Base-by-base conservation (phyloP, 257 asterid species). In the Paulownia fortunei region DNA sequence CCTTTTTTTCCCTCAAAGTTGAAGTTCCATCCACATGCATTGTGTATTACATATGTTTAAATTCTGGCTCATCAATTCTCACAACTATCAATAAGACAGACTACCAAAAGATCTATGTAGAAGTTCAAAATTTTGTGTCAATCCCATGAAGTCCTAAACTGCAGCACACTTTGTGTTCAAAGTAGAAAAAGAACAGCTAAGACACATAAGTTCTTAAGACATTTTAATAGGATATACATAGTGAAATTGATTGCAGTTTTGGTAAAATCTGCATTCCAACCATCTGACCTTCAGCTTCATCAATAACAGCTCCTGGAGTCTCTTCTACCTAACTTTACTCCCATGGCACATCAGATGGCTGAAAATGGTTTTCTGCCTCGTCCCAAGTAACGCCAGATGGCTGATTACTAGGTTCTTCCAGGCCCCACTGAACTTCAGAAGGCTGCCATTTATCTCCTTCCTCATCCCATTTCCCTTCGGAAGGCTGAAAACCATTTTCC, bases 281-380 rank as follows among this genome's bases (percentile, higher is more conserved):
- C 81, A 69, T 86, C 89, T 21, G 65, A 87, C 83, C 77, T 78
- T 84, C 87, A 59, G 81, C 81, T 74, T 85, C 85, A 83, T 74
- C 85, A 18, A 6, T 23, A 30, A 69, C 65, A 16, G 82, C 80
- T 36, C 59, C 59, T n/a, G 79, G 73, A 49, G 36, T 51, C 36
- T 80, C 47, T n/a, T 62, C 64, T 27, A 76, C 36, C n/a, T 5
- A 42, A 44, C 15, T 73, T 66, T 24, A 67, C 63, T 66, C 85
- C 85, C 82, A 72, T 44, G 80, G 82, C 34, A 72, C 78, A 59
- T 80, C 87, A 64, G 63, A 44, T 5, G 72, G 39, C 64, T 44
- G 46, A 6, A 37, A 2, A 7, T 58, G 24, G 21, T 74, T 76
- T 34, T 23, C 47, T 11, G 32, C 62, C 23, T 79, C 58, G 36